phyloP scores from a whole-genome alignment of 257 asterid genomes.

The Agastache rugosa region DNA sequence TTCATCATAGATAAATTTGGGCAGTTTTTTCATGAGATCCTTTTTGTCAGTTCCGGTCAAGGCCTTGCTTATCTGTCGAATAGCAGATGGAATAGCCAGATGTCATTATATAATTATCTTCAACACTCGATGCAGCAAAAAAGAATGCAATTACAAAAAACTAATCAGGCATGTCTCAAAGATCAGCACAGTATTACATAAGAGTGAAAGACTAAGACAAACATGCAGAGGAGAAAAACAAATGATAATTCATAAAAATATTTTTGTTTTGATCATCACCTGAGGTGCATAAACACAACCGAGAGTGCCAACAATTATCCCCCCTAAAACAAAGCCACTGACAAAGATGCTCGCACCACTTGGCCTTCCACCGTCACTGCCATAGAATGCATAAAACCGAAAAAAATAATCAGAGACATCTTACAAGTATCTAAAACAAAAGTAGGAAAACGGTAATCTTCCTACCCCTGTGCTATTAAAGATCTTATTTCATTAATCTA shows the following conservation, averaged over 20 bases:
- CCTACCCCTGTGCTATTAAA: constrained; percentile 1
- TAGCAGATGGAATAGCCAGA: constrained; percentile 23
- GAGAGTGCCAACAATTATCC: constrained; percentile 85
- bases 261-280: constrained; percentile 49
- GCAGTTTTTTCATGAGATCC: constrained; percentile 89
- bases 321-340: constrained; percentile 96
- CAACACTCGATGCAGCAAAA: constrained; percentile 26
- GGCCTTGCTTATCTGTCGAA: constrained; percentile 76
- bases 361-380: constrained; percentile 73
- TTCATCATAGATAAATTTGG: constrained; percentile 88
- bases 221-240: not conserved
- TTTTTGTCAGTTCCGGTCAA: constrained; percentile 79
- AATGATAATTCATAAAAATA: constrained; percentile 19
- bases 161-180: not conserved
- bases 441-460: not conserved
- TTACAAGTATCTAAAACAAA: not conserved
- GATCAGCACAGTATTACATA: not conserved
- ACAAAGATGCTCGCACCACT: constrained; percentile 62
- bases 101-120: constrained; percentile 19
- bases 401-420: constrained; percentile 3
- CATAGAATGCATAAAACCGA: constrained; percentile 34
- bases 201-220: constrained; percentile 14
- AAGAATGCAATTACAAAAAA: constrained; percentile 2
- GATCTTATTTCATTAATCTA: constrained; percentile 17
- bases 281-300: constrained; percentile 94